phyloP scores from a whole-genome alignment of 345 rosid genomes.

The Cardamine occulta region DNA sequence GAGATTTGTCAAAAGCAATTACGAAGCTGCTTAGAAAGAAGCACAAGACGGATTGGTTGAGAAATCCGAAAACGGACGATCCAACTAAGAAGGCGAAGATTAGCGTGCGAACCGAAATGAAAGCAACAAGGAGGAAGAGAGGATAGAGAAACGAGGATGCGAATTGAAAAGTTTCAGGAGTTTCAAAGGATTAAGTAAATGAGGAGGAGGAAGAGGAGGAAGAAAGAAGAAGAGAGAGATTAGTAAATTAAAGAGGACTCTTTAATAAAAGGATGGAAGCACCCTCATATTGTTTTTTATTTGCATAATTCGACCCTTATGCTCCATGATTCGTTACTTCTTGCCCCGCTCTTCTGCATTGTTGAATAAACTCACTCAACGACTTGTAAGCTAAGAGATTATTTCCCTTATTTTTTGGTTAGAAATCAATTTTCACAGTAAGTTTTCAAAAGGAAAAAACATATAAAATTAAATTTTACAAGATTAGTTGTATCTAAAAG shows the following conservation, averaged over 20 bases:
- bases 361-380: neutral
- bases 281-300: neutral
- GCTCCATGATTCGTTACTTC: neutral
- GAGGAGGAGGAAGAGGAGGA: neutral
- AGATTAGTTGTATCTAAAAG: neutral
- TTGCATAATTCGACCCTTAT: constrained; percentile 16
- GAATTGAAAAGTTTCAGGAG: neutral
- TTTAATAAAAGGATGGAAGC: neutral
- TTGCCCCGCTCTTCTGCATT: neutral
- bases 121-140: neutral
- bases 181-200: constrained; percentile 28
- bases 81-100: neutral
- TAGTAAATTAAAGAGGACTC: constrained; percentile 17
- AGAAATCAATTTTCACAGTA: neutral
- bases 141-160: neutral
- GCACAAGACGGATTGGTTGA: neutral
- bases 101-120: neutral
- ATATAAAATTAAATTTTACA: too few species aligned
- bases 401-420: neutral
- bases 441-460: neutral
- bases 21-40: constrained; percentile 3
- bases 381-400: too few species aligned
- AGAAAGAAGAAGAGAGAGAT: neutral
- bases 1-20: neutral
- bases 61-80: neutral